Base-by-base conservation (phyloP, 1,139 yeast species). In the Pichia sp. region DNA sequence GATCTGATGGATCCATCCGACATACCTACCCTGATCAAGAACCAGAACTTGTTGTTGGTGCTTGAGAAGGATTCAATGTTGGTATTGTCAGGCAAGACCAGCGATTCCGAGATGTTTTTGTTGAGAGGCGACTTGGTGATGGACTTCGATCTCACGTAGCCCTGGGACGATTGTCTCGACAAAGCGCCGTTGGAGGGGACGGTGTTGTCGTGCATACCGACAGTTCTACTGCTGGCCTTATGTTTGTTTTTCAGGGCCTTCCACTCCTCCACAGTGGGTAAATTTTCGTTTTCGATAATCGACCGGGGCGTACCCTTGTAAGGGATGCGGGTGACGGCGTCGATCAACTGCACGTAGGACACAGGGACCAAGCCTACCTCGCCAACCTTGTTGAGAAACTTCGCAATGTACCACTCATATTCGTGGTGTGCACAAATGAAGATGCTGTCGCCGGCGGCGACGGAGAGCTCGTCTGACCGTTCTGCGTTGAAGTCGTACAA, bases 361-460 rank as follows among this genome's bases (percentile, higher is more conserved):
- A 89, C 95, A 0, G 99, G 99, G 11, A 93, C 95, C 55, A 93
- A 76, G 0, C 99, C 99, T 0, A 98, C 98, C 0, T 98, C 99
- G 15, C 99, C 99, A 51, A 93, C 76, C 53, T 97, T 77, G 59
- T 95, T 95, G 53, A 93, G 88, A 7, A 97, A 97, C 69, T 93
- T 93, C n/a, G 98, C 98, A 56, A 93, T 95, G 66, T 90, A 92
- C 99, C 99, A 93, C 71, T 93, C 99, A 62, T 79, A 89, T 57
- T 90, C 93, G 66, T 93, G 95, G 71, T 92, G 97, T 2, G 99
- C 99, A 71, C 97, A 93, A 16, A 93, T 83, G 45, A 90, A 88
- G 62, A 93, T 80, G 64, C 89, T 87, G 67, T 93, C 99, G 42
- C 97, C 98, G 0, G 89, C 90, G 40, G 71, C 66, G 3, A 93